Conservation (phyloP, 805 yeast species). For the Metschnikowia gelsemii region DNA sequence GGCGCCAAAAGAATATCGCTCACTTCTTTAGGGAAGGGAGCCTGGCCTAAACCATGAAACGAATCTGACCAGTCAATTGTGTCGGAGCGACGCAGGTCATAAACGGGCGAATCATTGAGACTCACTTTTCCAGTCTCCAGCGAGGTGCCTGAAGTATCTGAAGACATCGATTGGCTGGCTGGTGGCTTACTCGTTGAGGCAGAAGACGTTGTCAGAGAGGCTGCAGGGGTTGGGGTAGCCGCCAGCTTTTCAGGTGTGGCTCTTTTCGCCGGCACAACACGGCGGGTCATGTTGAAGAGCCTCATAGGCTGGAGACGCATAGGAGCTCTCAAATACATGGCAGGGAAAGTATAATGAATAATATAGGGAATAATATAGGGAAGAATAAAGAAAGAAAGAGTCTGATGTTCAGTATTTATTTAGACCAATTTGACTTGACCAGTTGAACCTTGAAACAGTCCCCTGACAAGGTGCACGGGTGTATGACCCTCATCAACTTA, state of each 20-base stretch:
- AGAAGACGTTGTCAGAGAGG: neutral
- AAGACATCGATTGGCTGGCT: neutral
- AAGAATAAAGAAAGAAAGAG: no score
- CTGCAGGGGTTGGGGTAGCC: neutral
- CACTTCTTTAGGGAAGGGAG: conserved; percentile 65
- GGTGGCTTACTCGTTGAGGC: neutral
- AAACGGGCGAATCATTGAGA: conserved; percentile 27
- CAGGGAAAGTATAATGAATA: no score
- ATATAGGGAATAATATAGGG: no score
- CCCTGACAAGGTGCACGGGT: no score
- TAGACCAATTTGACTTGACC: no score
- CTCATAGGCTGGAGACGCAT: conserved; percentile 8
- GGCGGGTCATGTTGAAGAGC: conserved; percentile 18
- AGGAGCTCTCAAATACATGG: conserved; percentile 8
- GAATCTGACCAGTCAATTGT: conserved; percentile 78
- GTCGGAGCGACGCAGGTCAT: conserved; percentile 19
- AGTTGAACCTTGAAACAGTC: no score
- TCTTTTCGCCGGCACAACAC: conserved; percentile 16
- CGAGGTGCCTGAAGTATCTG: neutral
- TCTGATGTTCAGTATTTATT: no score
- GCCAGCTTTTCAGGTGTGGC: conserved; percentile 8
- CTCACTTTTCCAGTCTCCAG: conserved; percentile 10
- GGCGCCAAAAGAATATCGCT: conserved; percentile 61
- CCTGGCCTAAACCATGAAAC: conserved; percentile 79
- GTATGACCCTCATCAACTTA: no score